phyloP scores from a whole-genome alignment of 345 rosid genomes.

The Eucalyptus pumila region DNA sequence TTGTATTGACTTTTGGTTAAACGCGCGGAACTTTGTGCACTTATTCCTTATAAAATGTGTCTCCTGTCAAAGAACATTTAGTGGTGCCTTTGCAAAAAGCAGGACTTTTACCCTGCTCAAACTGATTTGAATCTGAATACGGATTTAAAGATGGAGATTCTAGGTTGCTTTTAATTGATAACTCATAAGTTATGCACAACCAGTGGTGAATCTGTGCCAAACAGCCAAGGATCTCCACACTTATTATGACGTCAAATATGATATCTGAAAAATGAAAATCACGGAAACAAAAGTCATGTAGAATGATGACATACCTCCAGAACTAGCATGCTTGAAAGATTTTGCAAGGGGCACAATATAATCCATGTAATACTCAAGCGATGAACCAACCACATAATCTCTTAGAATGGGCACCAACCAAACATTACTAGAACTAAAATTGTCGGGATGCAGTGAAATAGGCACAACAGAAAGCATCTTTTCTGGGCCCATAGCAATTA shows the following conservation, averaged over 20 bases:
- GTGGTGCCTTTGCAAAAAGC: not conserved
- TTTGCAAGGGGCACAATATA: not conserved
- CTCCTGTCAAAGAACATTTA: not conserved
- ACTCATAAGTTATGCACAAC: not conserved
- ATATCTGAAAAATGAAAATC: not conserved
- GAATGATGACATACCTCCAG: no score
- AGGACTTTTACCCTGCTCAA: not conserved
- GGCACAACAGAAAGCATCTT: no score
- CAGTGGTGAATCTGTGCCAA: not conserved
- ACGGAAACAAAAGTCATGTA: no score
- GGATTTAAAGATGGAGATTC: not conserved
- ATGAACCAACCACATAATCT: no score
- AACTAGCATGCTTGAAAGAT: no score
- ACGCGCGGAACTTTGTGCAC: not conserved
- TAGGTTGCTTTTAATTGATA: not conserved
- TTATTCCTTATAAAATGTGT: not conserved
- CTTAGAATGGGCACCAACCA: no score
- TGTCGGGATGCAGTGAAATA: no score
- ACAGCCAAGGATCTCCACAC: not conserved
- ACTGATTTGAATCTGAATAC: not conserved
- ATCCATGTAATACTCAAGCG: no score
- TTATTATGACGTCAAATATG: not conserved
- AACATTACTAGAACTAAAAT: no score
- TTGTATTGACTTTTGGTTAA: not conserved
- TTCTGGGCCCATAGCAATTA: no score